Evolutionary conservation across 495 filamentous ascomycete species (phyloP), one percentile per base, ranked within the genome.

Genomic region (Penicillium cataractarum): DNA sequence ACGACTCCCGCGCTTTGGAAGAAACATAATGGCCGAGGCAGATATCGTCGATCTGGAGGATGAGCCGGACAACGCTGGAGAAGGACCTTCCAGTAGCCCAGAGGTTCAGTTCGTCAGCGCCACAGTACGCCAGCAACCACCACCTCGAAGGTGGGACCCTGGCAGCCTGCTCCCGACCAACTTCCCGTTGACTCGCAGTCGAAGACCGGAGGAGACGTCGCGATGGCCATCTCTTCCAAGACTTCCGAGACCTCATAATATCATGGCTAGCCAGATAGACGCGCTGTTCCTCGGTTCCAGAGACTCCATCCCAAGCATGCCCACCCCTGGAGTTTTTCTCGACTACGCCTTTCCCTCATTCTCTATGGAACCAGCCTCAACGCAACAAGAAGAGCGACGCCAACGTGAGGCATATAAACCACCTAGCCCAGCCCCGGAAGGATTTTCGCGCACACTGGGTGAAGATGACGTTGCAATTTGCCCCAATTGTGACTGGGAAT

Each of bases 401-500:
- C 82, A 59, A 80, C 85, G 69, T 70, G 81, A 44, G 60, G 62
- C 79, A 9, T 90, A 92, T 67, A 82, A 85, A 50, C 72, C 84
- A 9, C 90, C 88, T n/a, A 75, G 74, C 42, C 74, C 82, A 5
- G 76, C 87, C 2, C 81, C 79, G 3, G 71, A 80, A 50, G 89
- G 89, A 0, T 92, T 90, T 61, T 91, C 88, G 2, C 77, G 90
- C 50, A 85, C 76, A 15, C 80, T 87, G 0, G 78, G 64, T 22
- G 88, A 92, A 35, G 81, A 85, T 19, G 86, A 92, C 33, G 70
- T 85, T 5, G 73, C 92, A 4, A 78, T 90, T 15, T 93, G 90
- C 72, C 90, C 90, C 1, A 88, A 87, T 61, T 93, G 90, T 65
- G 82, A 83, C 6, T 80, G 84, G 37, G 90, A 93, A 69, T 73